Evolutionary conservation across 2,329 filamentous ascomycete genomes (phyloP).

Genomic region (Gyromitra esculenta): DNA sequence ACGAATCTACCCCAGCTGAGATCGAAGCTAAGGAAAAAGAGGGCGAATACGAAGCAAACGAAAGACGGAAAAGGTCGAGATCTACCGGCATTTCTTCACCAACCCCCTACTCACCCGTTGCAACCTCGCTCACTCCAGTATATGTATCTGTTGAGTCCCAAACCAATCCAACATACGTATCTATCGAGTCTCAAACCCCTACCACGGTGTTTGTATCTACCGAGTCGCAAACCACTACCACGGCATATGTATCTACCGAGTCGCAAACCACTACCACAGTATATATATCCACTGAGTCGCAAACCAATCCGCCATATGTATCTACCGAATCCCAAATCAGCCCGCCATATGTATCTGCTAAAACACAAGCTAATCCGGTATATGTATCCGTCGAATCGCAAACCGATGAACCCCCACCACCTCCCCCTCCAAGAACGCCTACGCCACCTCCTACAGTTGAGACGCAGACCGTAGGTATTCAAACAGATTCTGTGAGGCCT

Average conservation of each 20-base stretch:
- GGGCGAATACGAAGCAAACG: constrained; percentile 75
- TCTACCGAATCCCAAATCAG: constrained; percentile 20
- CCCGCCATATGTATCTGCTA: constrained; percentile 42
- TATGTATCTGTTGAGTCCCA: constrained; percentile 22
- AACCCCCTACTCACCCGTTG: constrained; percentile 39
- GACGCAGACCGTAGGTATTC: constrained; percentile 51
- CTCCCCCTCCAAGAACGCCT: constrained; percentile 44
- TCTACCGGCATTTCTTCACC: constrained; percentile 57
- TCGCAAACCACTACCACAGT: constrained; percentile 17
- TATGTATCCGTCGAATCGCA: constrained; percentile 36
- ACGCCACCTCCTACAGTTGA: constrained; percentile 50
- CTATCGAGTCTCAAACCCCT: constrained; percentile 6
- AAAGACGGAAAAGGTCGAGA: constrained; percentile 74
- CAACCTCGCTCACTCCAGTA: not conserved
- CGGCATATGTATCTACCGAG: constrained; percentile 26
- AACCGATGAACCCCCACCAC: constrained; percentile 20
- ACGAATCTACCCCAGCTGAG: constrained; percentile 26
- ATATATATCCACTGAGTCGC: constrained; percentile 35
- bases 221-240: constrained; percentile 40
- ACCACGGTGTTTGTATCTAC: constrained; percentile 17
- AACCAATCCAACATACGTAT: constrained; percentile 32
- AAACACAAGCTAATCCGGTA: constrained; percentile 44
- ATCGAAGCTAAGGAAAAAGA: constrained; percentile 60
- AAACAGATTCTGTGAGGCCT: constrained; percentile 62
- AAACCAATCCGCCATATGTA: constrained; percentile 33